Evolutionary conservation across 2,329 filamentous ascomycete genomes (phyloP).

Genomic region (Exophiala sideris): DNA sequence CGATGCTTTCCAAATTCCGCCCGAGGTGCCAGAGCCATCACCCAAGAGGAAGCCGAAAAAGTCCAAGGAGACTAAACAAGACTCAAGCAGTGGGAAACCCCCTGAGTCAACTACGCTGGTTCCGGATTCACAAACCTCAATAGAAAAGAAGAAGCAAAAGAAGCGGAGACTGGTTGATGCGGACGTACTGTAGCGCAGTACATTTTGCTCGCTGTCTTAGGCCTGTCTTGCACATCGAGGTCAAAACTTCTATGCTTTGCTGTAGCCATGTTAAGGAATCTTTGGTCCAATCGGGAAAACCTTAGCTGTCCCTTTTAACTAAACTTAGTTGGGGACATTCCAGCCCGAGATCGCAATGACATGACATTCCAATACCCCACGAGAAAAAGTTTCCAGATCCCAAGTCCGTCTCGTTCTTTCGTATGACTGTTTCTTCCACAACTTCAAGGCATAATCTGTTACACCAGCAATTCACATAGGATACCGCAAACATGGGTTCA

Average conservation of each 20-base stretch:
- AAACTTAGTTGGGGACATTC: background rate
- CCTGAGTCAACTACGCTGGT: conserved; percentile 6
- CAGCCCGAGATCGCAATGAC: background rate
- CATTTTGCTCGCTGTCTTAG: background rate
- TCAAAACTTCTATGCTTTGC: no score
- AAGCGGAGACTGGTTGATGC: conserved; percentile 17
- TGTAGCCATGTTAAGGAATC: background rate
- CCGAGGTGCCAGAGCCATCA: conserved; percentile 2
- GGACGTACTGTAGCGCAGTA: conserved; percentile 2
- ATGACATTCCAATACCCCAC: no score
- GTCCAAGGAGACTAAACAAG: conserved; percentile 1
- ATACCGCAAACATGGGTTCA: conserved; percentile 25
- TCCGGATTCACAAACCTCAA: conserved; percentile 1
- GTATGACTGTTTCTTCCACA: background rate
- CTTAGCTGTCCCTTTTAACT: background rate
- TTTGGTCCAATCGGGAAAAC: background rate
- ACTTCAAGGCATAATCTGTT: background rate
- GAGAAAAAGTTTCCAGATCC: no score
- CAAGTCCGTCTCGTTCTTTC: no score
- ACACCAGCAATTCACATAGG: background rate
- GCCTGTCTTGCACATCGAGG: background rate
- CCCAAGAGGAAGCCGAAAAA: conserved; percentile 2
- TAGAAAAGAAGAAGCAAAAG: conserved; percentile 22
- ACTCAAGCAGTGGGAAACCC: conserved; percentile 1
- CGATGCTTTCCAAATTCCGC: conserved; percentile 9